Evolutionary conservation across 2,329 filamentous ascomycete genomes (phyloP).

Genomic region (Juglanconis oblonga): DNA sequence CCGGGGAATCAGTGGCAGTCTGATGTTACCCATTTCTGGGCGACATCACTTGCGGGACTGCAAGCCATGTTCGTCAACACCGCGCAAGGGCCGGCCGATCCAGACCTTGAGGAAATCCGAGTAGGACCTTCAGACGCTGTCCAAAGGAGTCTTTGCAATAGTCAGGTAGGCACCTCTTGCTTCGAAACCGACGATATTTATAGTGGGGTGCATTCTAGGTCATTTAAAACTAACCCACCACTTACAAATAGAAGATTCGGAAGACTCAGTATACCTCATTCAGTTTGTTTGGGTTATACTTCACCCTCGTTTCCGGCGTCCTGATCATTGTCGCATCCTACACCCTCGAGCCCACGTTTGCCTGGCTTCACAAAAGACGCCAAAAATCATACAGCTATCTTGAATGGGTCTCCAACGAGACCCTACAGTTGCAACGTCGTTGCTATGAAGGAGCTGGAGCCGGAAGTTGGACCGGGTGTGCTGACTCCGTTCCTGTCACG

Average conservation of each 20-base stretch:
- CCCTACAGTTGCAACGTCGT: conserved; percentile 1
- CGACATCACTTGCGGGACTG: neutral
- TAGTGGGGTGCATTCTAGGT: neutral
- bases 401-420: conserved; percentile 17
- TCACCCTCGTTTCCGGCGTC: conserved; percentile 20
- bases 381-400: conserved; percentile 18
- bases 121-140: neutral
- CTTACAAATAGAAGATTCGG: conserved; percentile 23
- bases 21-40: conserved; percentile 17
- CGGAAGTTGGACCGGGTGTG: neutral
- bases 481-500: too few relatives aligned
- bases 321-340: conserved; percentile 20
- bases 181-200: too few relatives aligned
- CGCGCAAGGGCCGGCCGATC: conserved; percentile 7
- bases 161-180: conserved; percentile 10
- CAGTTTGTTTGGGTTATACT: conserved; percentile 26
- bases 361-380: conserved; percentile 7
- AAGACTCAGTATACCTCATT: conserved; percentile 23
- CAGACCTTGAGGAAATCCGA: neutral
- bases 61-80: conserved; percentile 12
- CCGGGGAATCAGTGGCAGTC: conserved; percentile 19
- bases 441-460: neutral
- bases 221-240: neutral
- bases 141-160: conserved; percentile 6
- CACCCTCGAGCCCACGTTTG: conserved; percentile 14